Evolutionary conservation across 306 rosid species (phyloP).

Genomic region (Heteromeles arbutifolia): DNA sequence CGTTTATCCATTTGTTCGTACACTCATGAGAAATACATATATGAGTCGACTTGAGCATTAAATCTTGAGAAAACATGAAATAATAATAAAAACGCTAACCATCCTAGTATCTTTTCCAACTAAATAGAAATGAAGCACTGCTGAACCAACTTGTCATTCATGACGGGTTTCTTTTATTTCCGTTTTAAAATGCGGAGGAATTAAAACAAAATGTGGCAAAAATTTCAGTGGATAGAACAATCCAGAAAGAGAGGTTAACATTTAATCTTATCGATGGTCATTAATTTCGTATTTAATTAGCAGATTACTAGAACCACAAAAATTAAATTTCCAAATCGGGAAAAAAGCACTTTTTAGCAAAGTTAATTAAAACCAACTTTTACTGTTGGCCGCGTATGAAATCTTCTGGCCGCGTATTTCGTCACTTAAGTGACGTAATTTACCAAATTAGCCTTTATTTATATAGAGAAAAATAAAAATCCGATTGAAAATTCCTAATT

Average conservation of each 20-base stretch:
- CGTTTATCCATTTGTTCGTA: not conserved
- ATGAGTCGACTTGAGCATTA: not conserved
- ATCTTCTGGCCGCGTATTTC: slow-evolving; percentile 20
- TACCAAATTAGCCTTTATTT: slow-evolving; percentile 7
- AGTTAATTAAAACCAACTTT: not conserved
- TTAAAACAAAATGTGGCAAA: no score
- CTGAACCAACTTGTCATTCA: not conserved
- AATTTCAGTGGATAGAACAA: not conserved
- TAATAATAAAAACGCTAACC: not conserved
- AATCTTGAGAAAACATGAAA: not conserved
- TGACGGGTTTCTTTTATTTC: no score
- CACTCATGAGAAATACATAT: not conserved
- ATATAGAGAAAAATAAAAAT: no score
- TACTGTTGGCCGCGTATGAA: slow-evolving; percentile 35
- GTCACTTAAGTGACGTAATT: slow-evolving; percentile 12
- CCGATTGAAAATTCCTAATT: not conserved
- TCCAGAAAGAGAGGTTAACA: not conserved
- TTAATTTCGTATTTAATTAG: not conserved
- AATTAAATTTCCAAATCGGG: not conserved
- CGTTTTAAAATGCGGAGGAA: not conserved
- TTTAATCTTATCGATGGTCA: not conserved
- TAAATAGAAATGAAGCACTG: no score
- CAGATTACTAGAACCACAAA: not conserved
- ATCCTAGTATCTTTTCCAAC: not conserved
- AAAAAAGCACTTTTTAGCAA: no score